These are phyloP conservation scores for Ilex aquifolium DNA, from an alignment of 257 asterid species.

Conservation along the genomic window DNA sequence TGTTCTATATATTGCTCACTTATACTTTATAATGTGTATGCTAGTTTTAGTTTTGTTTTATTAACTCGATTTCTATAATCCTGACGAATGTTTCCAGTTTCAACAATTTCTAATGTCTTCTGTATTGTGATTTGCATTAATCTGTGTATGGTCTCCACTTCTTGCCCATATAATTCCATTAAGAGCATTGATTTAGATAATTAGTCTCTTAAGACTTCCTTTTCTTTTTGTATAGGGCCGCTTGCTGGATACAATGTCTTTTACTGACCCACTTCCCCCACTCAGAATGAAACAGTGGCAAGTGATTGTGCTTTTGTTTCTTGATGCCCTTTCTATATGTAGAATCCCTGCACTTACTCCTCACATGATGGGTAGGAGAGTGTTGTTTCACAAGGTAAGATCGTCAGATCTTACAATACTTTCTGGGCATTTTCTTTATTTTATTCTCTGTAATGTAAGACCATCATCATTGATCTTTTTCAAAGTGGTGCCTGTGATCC, in stretches of 20 bases:
- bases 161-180: no score
- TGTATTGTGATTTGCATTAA: no score
- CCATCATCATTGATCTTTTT: background rate
- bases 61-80: no score
- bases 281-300: conserved; percentile 90
- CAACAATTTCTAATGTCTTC: no score
- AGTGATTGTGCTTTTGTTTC: conserved; percentile 56
- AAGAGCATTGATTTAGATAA: no score
- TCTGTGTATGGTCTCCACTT: no score
- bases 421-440: conserved; percentile 1
- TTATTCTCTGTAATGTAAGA: background rate
- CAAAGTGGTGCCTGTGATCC: background rate
- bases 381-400: conserved; percentile 69
- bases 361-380: conserved; percentile 49
- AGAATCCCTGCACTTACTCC: conserved; percentile 59
- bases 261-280: conserved; percentile 73
- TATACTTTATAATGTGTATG: no score
- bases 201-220: no score
- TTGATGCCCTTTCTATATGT: conserved; percentile 84
- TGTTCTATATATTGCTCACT: no score
- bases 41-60: no score
- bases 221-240: conserved; percentile 40
- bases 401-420: conserved; percentile 10
- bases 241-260: conserved; percentile 78
- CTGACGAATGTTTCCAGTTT: no score